Evolutionary conservation across 164 flowering plant species (phyloP), one percentile per base, ranked within the genome.

Genomic region (Platanus orientalis): DNA sequence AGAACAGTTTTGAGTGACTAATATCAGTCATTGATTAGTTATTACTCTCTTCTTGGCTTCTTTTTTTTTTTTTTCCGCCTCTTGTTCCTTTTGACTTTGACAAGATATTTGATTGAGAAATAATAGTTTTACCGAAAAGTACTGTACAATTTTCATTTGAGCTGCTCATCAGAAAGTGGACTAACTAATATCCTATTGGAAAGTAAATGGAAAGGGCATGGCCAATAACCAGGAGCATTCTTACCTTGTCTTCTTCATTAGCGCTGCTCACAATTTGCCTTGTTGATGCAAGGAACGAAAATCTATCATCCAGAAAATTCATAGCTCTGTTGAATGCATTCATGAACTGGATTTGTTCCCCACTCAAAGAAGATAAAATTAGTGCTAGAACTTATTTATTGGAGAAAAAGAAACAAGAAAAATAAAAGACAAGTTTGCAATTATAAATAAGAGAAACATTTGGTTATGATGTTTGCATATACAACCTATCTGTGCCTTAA

Each of bases 311-410:
- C 34, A 89, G 89, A 62, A 63, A 67, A 74, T 94, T 85, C 97
- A 94, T 89, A 59, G 97, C 93, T 71, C 80, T 67, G 74, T 94
- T 88, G 71, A 90, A 94, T 61, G 87, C 93, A 78, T 91, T 89
- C 96, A 94, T 71, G 75, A 86, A 91, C 98, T 94, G 87, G 65
- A 77, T 64, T 32, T 71, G 54, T 58, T 32, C 68, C 64, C 54
- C 57, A 30, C 27, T 59, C 53, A 73, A 39, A 60, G 54, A 50
- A 70, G 30, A 54, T n/a, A 17, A 63, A 67, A 6, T 28, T 14
- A 24, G 24, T 28, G 25, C 65, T 49, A 71, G 53, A 64, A 64
- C 20, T 29, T 45, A 39, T 17, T 6, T 30, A 21, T 34, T 55
- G 50, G 51, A 53, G 48, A 29, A 2, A 44, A 39, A 27, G 25